These are phyloP conservation scores for Chytridiales sp. DNA, from an alignment of 371 early-diverging fungal species.

Conservation along the genomic window DNA sequence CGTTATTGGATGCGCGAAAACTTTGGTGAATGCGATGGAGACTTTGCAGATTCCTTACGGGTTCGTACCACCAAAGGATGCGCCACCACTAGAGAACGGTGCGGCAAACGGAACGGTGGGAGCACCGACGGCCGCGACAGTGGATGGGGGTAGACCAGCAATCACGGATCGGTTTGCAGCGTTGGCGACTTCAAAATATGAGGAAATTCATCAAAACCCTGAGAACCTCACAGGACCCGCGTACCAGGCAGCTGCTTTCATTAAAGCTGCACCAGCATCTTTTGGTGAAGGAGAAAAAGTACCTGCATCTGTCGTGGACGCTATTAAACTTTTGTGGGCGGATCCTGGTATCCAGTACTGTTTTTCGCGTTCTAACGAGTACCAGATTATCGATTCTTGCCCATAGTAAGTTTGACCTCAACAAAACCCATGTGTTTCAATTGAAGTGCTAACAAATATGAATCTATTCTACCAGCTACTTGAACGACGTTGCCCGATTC, in stretches of 20 bases:
- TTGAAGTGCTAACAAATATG: slow-evolving; percentile 3
- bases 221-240: slow-evolving; percentile 6
- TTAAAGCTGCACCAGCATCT: slow-evolving; percentile 19
- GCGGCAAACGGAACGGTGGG: slow-evolving; percentile 5
- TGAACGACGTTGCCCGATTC: slow-evolving; percentile 4
- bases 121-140: slow-evolving; percentile 8
- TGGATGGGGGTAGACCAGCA: slow-evolving; percentile 13
- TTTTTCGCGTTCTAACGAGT: slow-evolving; percentile 66
- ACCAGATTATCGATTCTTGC: slow-evolving; percentile 82
- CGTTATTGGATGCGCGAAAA: slow-evolving; percentile 70
- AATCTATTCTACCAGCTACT: slow-evolving; percentile 12
- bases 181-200: slow-evolving; percentile 4
- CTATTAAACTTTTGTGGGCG: slow-evolving; percentile 64
- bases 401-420: slow-evolving; percentile 28
- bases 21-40: slow-evolving; percentile 61
- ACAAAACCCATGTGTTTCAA: slow-evolving; percentile 25
- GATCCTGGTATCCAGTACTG: slow-evolving; percentile 60
- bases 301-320: slow-evolving; percentile 56
- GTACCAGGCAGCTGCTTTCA: slow-evolving; percentile 5
- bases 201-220: background rate
- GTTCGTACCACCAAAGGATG: slow-evolving; percentile 33
- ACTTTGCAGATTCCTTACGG: slow-evolving; percentile 55
- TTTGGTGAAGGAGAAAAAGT: slow-evolving; percentile 55
- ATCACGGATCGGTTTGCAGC: slow-evolving; percentile 7
- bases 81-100: slow-evolving; percentile 7